phyloP scores from a whole-genome alignment of 495 filamentous ascomycete species.

The Beverwykella pulmonaria region DNA sequence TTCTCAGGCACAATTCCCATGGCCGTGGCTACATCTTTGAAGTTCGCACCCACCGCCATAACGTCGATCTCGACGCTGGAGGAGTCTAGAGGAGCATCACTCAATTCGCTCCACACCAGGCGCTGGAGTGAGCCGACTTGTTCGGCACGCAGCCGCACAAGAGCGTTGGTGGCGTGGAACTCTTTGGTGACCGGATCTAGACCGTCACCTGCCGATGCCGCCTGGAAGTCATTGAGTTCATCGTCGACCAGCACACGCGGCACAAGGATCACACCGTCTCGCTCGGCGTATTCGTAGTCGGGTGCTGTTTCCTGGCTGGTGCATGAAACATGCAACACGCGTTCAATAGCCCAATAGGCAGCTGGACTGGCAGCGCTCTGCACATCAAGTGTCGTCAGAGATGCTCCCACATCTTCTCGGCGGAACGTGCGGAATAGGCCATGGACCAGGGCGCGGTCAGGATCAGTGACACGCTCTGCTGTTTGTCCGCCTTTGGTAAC shows the following conservation, averaged over 20 bases:
- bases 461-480: conserved; percentile 36
- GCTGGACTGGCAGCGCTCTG: conserved; percentile 22
- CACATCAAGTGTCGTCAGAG: conserved; percentile 46
- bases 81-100: background rate
- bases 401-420: conserved; percentile 38
- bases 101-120: conserved; percentile 16
- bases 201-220: background rate
- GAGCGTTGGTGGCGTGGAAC: background rate
- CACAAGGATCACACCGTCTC: conserved; percentile 7
- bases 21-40: conserved; percentile 13
- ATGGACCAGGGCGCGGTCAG: conserved; percentile 39
- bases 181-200: background rate
- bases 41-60: conserved; percentile 11
- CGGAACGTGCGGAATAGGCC: conserved; percentile 44
- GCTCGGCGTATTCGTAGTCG: conserved; percentile 10
- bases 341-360: conserved; percentile 33
- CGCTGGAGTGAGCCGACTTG: conserved; percentile 3
- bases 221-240: conserved; percentile 11
- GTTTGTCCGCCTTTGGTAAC: conserved; percentile 43
- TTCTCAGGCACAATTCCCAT: background rate
- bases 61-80: conserved; percentile 5
- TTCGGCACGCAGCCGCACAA: background rate
- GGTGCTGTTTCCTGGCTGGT: background rate
- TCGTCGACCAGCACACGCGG: conserved; percentile 4
- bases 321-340: conserved; percentile 9